Base-by-base conservation (phyloP, 768 basidiomycete genomes). In the Trametes elegans region DNA sequence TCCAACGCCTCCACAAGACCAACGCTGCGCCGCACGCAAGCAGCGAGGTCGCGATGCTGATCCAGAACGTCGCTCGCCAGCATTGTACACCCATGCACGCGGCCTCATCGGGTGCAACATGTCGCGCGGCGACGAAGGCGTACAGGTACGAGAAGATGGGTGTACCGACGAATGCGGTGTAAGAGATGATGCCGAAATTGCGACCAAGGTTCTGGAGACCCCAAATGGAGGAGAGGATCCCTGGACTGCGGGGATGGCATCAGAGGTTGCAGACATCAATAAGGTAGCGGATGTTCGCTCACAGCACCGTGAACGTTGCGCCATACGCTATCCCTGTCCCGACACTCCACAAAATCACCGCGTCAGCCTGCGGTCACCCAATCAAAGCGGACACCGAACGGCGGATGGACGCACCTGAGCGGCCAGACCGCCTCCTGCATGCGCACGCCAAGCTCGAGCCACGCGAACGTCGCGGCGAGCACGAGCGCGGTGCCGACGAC, bases 81-180 rank as follows among this genome's bases (percentile, higher is more conserved):
- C 90, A 93, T 32, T 65, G 51, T 5, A 72, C 63, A 4, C 90
- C 89, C 38, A 66, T 64, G 61, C 90, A 91, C 3, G 82, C 68
- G 23, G 60, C 69, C 21, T 66, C 73, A 0, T 63, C 60, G n/a
- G 66, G 71, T 4, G 66, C 39, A 8, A 79, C 73, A 55, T 83
- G 80, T 3, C 76, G 69, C 3, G 77, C 78, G 6, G 85, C 79
- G 42, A 89, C 64, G 60, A 85, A 82, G 13, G 90, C 90, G 57
- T 90, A 93, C 0, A 92, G 65, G 67, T 88, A 91, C 3, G 90
- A 90, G 66, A 90, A 91, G 0, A 82, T 31, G 1, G 88, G 81
- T 0, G 88, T 90, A 5, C 88, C 90, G 23, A 83, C 67, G 67
- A 91, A 87, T 5, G 88, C 85, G 0, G 89, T 83, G 61, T 88